phyloP scores from a whole-genome alignment of 169 alveolate species.

The Eimeria falciformis region DNA sequence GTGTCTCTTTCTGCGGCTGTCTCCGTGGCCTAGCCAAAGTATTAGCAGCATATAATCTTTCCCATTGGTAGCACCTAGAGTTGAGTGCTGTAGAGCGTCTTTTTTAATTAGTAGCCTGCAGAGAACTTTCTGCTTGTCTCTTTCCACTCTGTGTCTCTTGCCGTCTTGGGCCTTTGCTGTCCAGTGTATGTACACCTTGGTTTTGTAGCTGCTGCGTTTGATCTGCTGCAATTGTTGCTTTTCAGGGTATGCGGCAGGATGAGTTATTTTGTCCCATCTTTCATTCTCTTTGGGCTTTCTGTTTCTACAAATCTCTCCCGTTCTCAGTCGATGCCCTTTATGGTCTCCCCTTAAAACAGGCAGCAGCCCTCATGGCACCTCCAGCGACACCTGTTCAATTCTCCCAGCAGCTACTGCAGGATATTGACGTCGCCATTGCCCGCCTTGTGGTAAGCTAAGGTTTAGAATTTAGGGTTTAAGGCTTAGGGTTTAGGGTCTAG shows the following conservation, averaged over 20 bases:
- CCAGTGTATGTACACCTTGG: not conserved
- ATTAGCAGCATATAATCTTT: too few relatives aligned
- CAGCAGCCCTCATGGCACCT: slow-evolving; percentile 7
- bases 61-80: too few relatives aligned
- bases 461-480: not conserved
- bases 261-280: not conserved
- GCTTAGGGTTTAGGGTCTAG: not conserved
- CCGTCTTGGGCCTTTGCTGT: not conserved
- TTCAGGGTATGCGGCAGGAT: slow-evolving; percentile 40
- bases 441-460: slow-evolving; percentile 25
- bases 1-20: not conserved
- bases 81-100: too few relatives aligned
- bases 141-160: not conserved
- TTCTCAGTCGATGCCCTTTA: not conserved
- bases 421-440: slow-evolving; percentile 10
- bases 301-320: slow-evolving; percentile 29
- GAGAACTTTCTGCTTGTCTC: not conserved
- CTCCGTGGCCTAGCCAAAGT: too few relatives aligned
- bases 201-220: not conserved
- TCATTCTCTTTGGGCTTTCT: slow-evolving; percentile 46
- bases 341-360: not conserved
- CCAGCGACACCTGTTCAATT: not conserved
- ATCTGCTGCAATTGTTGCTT: not conserved
- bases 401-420: not conserved
- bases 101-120: too few relatives aligned